Percentiles rank a stretch among this genome's conserved stretches.
Conservation (phyloP, 108 stramenopile genomes). For the Conticribra weissflogii region DNA sequence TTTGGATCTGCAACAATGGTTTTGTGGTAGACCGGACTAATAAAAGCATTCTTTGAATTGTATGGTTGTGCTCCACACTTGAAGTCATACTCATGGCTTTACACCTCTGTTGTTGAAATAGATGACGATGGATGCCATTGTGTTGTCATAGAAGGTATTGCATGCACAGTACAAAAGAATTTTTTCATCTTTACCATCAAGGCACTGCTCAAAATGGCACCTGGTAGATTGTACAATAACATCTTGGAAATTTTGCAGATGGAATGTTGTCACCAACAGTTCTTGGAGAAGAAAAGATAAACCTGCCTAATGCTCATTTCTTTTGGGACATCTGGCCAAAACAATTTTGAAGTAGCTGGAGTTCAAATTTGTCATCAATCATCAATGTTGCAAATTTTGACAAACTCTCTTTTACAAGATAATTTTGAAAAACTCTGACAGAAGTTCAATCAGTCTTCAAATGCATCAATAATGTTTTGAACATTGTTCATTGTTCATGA, state of each 20-base stretch:
- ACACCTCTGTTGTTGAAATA: background rate
- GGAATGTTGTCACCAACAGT: background rate
- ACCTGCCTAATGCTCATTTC: background rate
- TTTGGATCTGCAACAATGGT: background rate
- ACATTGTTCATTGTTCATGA: background rate
- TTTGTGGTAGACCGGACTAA: background rate
- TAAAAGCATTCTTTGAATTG: background rate
- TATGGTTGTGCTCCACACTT: background rate
- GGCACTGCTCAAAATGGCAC: background rate
- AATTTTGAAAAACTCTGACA: background rate
- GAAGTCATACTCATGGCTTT: background rate
- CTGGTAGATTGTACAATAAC: background rate
- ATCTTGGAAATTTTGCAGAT: background rate
- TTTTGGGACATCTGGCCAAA: background rate
- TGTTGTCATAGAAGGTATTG: background rate
- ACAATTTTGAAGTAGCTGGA: background rate
- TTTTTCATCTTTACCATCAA: background rate
- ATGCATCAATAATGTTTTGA: background rate
- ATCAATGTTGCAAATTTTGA: too few relatives aligned
- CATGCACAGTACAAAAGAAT: background rate
- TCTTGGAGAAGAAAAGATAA: background rate
- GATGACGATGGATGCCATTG: background rate
- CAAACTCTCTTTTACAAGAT: too few relatives aligned
- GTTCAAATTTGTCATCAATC: background rate
- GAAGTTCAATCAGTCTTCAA: background rate